A percentile compares a stretch with the other conserved stretches of the same genome.
Evolutionary conservation across 805 yeast species (phyloP).

Genomic region (Ogataea chonburiensis): DNA sequence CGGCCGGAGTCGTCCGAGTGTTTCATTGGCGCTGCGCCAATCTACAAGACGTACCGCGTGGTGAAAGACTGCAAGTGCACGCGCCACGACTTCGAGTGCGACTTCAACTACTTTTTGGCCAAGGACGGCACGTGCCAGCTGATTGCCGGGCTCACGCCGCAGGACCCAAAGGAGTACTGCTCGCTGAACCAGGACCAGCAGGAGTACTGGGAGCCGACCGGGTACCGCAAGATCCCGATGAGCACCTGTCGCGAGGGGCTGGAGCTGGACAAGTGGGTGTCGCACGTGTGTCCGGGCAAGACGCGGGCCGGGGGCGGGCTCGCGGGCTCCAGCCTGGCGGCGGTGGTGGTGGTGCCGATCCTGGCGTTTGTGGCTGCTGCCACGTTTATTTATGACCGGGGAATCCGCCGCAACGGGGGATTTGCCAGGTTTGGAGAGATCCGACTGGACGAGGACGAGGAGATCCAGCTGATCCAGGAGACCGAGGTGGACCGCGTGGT

Average conservation of each 20-base stretch:
- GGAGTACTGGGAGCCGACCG: slow-evolving; percentile 86
- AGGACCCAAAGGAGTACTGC: slow-evolving; percentile 64
- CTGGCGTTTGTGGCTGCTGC: slow-evolving; percentile 49
- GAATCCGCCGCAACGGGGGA: slow-evolving; percentile 77
- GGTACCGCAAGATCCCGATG: slow-evolving; percentile 82
- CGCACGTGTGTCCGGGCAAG: slow-evolving; percentile 87
- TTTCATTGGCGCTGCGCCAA: slow-evolving; percentile 65
- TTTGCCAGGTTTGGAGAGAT: slow-evolving; percentile 81
- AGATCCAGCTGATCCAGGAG: slow-evolving; percentile 53
- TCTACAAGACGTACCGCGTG: slow-evolving; percentile 54
- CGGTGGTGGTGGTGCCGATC: slow-evolving; percentile 58
- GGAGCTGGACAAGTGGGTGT: slow-evolving; percentile 60
- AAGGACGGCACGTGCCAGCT: slow-evolving; percentile 82
- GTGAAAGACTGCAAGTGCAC: slow-evolving; percentile 77
- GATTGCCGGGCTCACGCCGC: slow-evolving; percentile 69
- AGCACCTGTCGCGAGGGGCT: slow-evolving; percentile 86
- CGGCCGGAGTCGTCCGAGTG: slow-evolving; percentile 58
- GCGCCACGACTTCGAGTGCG: slow-evolving; percentile 90
- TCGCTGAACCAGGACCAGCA: slow-evolving; percentile 47
- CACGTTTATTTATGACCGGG: slow-evolving; percentile 76
- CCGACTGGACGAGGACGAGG: slow-evolving; percentile 72
- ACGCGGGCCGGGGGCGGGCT: slow-evolving; percentile 53
- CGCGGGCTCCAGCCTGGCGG: slow-evolving; percentile 50
- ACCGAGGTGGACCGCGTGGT: slow-evolving; percentile 58
- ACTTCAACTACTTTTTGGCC: slow-evolving; percentile 72